phyloP scores from a whole-genome alignment of 192 early-diverging fungal genomes.

The Pecoramyces ruminantium region DNA sequence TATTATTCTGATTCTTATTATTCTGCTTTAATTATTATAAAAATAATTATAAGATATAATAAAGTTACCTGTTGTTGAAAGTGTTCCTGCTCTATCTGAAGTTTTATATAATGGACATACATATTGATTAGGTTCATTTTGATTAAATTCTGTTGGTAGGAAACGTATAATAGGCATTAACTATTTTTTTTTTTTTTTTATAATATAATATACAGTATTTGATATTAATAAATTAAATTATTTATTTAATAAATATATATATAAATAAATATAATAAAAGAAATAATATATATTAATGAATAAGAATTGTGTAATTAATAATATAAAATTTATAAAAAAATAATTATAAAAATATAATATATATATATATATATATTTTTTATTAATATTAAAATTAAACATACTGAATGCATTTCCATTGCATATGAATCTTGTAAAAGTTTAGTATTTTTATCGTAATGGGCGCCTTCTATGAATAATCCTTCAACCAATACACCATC shows the following conservation, averaged over 20 bases:
- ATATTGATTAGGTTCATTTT: conserved; percentile 14
- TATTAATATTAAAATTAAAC: background rate
- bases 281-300: background rate
- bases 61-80: conserved; percentile 32
- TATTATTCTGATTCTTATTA: no score
- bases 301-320: background rate
- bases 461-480: conserved; percentile 35
- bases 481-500: conserved; percentile 39
- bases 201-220: no score
- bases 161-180: conserved; percentile 36
- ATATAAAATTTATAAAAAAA: background rate
- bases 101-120: conserved; percentile 43
- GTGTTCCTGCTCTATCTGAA: conserved; percentile 34
- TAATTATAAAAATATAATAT: no score
- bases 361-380: no score
- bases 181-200: conserved; percentile 6
- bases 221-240: no score
- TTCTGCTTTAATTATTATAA: no score
- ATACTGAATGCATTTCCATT: conserved; percentile 49
- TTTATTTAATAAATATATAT: no score
- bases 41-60: no score
- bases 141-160: conserved; percentile 22
- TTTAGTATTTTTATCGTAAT: conserved; percentile 31
- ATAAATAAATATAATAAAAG: background rate
- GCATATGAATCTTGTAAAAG: conserved; percentile 38